Base-by-base conservation (phyloP, 257 asterid species). In the Craterostigma plantagineum region DNA sequence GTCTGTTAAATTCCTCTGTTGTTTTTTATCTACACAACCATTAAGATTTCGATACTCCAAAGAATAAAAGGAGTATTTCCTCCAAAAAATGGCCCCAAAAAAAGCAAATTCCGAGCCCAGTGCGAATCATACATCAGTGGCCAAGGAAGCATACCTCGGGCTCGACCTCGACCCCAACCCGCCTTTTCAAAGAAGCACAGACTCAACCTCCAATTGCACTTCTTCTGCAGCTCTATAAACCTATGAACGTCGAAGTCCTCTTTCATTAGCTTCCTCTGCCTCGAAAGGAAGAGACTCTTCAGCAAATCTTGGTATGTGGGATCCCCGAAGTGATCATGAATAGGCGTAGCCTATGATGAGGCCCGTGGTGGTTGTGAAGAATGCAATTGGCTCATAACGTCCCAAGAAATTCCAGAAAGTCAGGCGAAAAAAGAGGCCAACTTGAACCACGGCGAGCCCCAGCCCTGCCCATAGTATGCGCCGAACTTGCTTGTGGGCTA, bases 391-490 rank as follows among this genome's bases (percentile, higher is more conserved):
- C 48, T 43, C 48, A 43, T 43, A 1, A 43, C 48, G 48, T 43
- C 48, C 48, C 48, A 43, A 1, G 48, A 43, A 15, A 43, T 43
- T 30, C 48, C 48, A 43, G 48, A 43, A 43, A 4, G 48, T 43
- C 9, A 43, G 48, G 1, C 48, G 48, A 16, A 43, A 43, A 30
- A 43, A 43, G 16, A 43, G 48, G 48, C 48, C 48, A 4, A 43
- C 33, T 33, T 43, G 48, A 1, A 43, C 11, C 48, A 43, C 8
- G 3, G 48, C 17, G 9, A 43, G 3, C n/a, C 48, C 48, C 11
- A 43, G 13, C 6, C 48, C 48, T 2, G 48, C 9, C 48, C 48
- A 43, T 4, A 43, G 10, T 15, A 43, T 43, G 1, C 48, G 33
- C 1, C 48, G 30, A 7, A 43, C 48, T 11, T 43, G 48, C 9